Evolutionary conservation across 768 basidiomycete genomes (phyloP), one percentile per base, ranked within the genome.

Genomic region (Goffeauzyma gilvescens): DNA sequence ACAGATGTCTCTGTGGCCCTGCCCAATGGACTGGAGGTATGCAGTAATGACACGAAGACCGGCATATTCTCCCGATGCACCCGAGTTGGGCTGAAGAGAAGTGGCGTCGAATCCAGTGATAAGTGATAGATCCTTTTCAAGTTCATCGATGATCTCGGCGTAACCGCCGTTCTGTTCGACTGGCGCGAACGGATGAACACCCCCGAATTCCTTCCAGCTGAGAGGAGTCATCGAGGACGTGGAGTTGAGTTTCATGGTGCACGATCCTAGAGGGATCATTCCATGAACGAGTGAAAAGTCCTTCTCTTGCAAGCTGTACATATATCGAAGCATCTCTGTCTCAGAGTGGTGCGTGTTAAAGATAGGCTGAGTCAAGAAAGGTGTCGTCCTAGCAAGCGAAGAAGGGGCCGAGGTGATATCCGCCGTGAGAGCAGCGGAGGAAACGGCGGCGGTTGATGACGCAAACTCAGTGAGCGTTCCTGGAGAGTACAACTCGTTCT

Each of bases 321-420:
- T 83, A 65, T 95, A 93, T 27, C 93, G 85, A 25, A 98, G 69
- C 81, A 98, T 87, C 66, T 95, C 87, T 0, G 93, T 98, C 69
- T 98, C 93, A 4, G 87, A 90, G 61, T 96, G 90, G 57, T 95
- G 81, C 42, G 79, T 76, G 69, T 95, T 96, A 69, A 90, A 98
- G 28, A 93, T 84, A 1, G 82, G 73, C 60, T 98, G 83, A 0
- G 75, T 72, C 9, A 98, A 71, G 65, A 76, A 82, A 31, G 72
- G 65, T 2, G 81, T 79, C 2, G 58, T 55, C 34, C 67, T 50
- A 6, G 55, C 51, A 34, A 65, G 53, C 70, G 50, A 41, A 15
- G 46, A 32, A 8, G 48, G 49, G 57, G 43, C 44, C 1, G 72
- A 68, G 32, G 70, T 65, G 33, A 71, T 57, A 31, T 78, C 65